These are phyloP conservation scores for Tuber borchii DNA, from an alignment of 495 filamentous ascomycete species.

Conservation along the genomic window DNA sequence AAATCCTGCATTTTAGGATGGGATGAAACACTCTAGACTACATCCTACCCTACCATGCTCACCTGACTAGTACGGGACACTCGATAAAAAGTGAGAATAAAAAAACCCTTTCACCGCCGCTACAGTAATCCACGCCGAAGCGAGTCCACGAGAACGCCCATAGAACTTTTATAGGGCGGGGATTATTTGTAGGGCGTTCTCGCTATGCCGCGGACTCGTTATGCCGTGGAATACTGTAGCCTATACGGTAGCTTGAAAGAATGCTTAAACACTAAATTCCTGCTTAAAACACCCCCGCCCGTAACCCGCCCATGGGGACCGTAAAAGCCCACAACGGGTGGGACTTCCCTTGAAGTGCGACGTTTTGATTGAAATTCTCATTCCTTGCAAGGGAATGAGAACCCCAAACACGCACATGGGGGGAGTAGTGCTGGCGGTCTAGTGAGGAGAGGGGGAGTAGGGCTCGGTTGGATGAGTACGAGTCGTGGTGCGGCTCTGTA, in stretches of 20 bases:
- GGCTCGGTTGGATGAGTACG: background rate
- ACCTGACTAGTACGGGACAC: background rate
- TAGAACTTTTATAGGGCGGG: too few relatives aligned
- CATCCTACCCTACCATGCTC: background rate
- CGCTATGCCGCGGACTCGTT: too few relatives aligned
- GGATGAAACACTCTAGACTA: background rate
- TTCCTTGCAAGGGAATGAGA: background rate
- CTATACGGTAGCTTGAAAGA: background rate
- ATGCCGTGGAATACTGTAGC: too few relatives aligned
- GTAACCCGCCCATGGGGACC: background rate
- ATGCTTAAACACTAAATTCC: background rate
- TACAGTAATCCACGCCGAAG: too few relatives aligned
- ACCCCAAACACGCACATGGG: background rate
- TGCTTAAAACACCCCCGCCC: background rate
- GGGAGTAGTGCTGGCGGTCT: background rate
- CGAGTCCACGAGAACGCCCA: too few relatives aligned
- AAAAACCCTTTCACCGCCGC: background rate
- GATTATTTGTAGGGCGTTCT: too few relatives aligned
- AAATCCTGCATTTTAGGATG: background rate
- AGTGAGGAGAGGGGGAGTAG: background rate
- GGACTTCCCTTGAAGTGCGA: background rate
- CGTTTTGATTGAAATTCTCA: background rate
- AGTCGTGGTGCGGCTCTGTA: background rate
- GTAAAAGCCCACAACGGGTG: background rate
- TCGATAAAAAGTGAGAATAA: background rate